A percentile compares a stretch with the other conserved stretches of the same genome.
These are phyloP conservation scores for Zea mays DNA, from an alignment of 176 grass and related monocot genomes.

Conservation along the genomic window DNA sequence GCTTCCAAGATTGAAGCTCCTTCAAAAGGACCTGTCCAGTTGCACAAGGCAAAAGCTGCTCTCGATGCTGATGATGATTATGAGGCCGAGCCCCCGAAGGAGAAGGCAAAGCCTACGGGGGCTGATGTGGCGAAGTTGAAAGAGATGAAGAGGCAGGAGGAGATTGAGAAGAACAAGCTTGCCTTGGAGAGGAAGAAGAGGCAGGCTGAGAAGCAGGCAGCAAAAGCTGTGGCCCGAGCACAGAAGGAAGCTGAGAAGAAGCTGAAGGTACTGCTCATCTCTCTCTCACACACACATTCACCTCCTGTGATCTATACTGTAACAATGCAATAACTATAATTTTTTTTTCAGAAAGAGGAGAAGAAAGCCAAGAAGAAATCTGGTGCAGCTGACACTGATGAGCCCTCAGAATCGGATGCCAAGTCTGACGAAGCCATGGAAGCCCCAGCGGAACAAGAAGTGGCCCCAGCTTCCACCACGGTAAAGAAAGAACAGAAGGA, in stretches of 20 bases:
- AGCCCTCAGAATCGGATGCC: conserved; percentile 54
- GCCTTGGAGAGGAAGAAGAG: conserved; percentile 94
- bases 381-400: conserved; percentile 41
- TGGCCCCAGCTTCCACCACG: conserved; percentile 18
- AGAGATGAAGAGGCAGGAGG: conserved; percentile 89
- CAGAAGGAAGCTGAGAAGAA: conserved; percentile 87
- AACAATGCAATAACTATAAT: not conserved
- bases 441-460: conserved; percentile 41
- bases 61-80: conserved; percentile 41
- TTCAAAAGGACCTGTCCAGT: conserved; percentile 43
- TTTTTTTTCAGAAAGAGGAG: conserved; percentile 69
- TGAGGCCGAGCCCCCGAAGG: conserved; percentile 47
- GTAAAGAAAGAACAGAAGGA: conserved; percentile 66
- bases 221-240: conserved; percentile 67
- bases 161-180: conserved; percentile 81
- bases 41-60: conserved; percentile 48
- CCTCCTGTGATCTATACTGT: not conserved
- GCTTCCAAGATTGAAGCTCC: conserved; percentile 44
- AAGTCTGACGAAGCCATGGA: conserved; percentile 65
- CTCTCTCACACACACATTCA: too few relatives aligned
- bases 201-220: conserved; percentile 76
- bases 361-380: conserved; percentile 79
- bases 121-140: conserved; percentile 73
- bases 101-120: conserved; percentile 58
- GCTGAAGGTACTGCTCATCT: conserved; percentile 48